Percentiles rank a stretch among this genome's conserved stretches.
phyloP scores from a whole-genome alignment of 2,329 filamentous ascomycete genomes.

The Leptographium galeiforme region DNA sequence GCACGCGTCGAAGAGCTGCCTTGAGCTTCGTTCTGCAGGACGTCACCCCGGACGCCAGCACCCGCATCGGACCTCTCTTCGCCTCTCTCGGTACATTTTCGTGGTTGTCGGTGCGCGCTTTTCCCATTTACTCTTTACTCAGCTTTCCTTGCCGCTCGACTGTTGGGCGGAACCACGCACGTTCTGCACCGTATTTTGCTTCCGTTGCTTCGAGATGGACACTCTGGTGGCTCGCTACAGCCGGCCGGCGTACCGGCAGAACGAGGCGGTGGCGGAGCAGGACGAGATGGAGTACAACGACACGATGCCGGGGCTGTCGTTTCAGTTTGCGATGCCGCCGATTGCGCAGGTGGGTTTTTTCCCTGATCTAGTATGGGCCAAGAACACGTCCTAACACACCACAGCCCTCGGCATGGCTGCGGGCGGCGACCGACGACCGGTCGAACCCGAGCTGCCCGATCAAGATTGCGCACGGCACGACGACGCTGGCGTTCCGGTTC shows the following conservation, averaged over 20 bases:
- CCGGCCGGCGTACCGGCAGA: conserved; percentile 56
- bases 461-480: conserved; percentile 98
- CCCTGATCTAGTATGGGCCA: neutral
- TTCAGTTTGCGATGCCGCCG: conserved; percentile 91
- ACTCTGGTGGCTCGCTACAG: conserved; percentile 86
- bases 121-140: neutral
- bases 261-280: conserved; percentile 59
- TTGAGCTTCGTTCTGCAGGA: conserved; percentile 5
- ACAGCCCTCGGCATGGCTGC: conserved; percentile 85
- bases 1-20: conserved; percentile 12
- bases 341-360: conserved; percentile 57
- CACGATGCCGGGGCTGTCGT: conserved; percentile 60
- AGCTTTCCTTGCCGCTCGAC: neutral
- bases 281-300: conserved; percentile 63
- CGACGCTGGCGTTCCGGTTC: conserved; percentile 94
- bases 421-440: conserved; percentile 92
- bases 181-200: too few species aligned
- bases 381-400: neutral
- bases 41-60: neutral
- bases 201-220: conserved; percentile 50
- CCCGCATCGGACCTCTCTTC: neutral
- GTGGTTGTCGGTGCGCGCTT: neutral
- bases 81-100: neutral
- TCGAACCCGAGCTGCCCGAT: conserved; percentile 95
- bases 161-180: too few species aligned